Evolutionary conservation across 2,329 filamentous ascomycete genomes (phyloP).

Genomic region (Botrytis medusae): DNA sequence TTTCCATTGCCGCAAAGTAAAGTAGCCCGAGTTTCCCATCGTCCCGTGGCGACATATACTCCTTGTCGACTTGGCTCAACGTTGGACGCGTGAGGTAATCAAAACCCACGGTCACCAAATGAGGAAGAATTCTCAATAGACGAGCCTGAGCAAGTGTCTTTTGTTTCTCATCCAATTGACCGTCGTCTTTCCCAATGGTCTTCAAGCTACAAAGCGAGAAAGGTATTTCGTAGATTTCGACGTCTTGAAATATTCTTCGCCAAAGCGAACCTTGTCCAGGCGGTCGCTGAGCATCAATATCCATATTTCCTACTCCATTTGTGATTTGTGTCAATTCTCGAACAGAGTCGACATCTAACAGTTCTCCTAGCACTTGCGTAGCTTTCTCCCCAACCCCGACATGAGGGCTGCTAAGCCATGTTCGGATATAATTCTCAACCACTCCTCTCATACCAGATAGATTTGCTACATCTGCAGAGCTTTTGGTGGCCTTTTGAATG

Average conservation of each 20-base stretch:
- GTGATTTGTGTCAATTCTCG: conserved; percentile 31
- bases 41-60: conserved; percentile 26
- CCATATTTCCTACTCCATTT: conserved; percentile 40
- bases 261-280: conserved; percentile 56
- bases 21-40: conserved; percentile 33
- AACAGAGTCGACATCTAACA: conserved; percentile 57
- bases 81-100: conserved; percentile 31
- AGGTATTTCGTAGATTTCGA: conserved; percentile 48
- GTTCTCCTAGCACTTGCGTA: conserved; percentile 50
- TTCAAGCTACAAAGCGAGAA: conserved; percentile 42
- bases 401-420: conserved; percentile 54
- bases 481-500: conserved; percentile 53
- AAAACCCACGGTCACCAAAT: conserved; percentile 37
- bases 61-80: conserved; percentile 36
- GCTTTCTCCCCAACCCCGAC: conserved; percentile 58
- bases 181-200: conserved; percentile 28
- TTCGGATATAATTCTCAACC: conserved; percentile 49
- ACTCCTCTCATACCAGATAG: conserved; percentile 52
- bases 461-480: conserved; percentile 50
- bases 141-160: conserved; percentile 41
- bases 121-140: conserved; percentile 38
- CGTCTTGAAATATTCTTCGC: conserved; percentile 51
- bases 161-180: conserved; percentile 37
- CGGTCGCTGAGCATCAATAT: conserved; percentile 42
- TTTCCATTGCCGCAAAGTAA: conserved; percentile 38